Percentiles rank a stretch among this genome's conserved stretches.
These are phyloP conservation scores for Entomortierella lignicola DNA, from an alignment of 192 early-diverging fungal species.

Conservation along the genomic window DNA sequence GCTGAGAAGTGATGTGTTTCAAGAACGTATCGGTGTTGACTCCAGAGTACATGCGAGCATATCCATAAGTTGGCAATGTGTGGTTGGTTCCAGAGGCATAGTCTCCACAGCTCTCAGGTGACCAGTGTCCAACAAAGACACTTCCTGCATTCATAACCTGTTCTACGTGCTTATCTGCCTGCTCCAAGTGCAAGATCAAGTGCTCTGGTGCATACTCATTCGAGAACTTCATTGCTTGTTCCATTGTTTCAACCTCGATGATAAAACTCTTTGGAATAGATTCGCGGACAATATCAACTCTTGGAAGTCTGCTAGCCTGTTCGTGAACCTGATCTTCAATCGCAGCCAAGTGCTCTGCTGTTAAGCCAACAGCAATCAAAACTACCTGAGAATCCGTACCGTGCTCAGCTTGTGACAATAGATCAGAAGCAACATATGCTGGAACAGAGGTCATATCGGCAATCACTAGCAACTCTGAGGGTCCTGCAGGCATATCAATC, in stretches of 20 bases:
- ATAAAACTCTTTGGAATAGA: constrained; percentile 89
- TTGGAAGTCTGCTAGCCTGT: constrained; percentile 88
- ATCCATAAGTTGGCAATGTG: constrained; percentile 99
- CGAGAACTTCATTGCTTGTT: constrained; percentile 89
- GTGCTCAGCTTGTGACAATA: constrained; percentile 98
- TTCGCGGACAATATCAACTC: constrained; percentile 89
- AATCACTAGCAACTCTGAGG: constrained; percentile 99
- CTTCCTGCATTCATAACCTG: constrained; percentile 91
- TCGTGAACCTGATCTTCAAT: constrained; percentile 84
- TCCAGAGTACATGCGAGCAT: constrained; percentile 97
- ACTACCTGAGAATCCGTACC: constrained; percentile 97
- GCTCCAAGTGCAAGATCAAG: constrained; percentile 92
- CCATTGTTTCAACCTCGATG: constrained; percentile 73
- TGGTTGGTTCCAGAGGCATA: constrained; percentile 99
- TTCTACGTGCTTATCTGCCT: constrained; percentile 72
- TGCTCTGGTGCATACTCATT: constrained; percentile 99
- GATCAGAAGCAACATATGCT: constrained; percentile 93
- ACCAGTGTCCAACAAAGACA: constrained; percentile 97
- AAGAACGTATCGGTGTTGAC: constrained; percentile 97
- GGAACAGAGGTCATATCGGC: constrained; percentile 88
- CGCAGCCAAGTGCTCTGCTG: constrained; percentile 70
- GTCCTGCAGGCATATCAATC: constrained; percentile 99
- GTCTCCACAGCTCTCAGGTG: constrained; percentile 98
- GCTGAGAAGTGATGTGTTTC: constrained; percentile 97
- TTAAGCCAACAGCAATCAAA: constrained; percentile 84